Conservation (phyloP, 2,329 filamentous ascomycete genomes). For the Diplodia mutila region DNA sequence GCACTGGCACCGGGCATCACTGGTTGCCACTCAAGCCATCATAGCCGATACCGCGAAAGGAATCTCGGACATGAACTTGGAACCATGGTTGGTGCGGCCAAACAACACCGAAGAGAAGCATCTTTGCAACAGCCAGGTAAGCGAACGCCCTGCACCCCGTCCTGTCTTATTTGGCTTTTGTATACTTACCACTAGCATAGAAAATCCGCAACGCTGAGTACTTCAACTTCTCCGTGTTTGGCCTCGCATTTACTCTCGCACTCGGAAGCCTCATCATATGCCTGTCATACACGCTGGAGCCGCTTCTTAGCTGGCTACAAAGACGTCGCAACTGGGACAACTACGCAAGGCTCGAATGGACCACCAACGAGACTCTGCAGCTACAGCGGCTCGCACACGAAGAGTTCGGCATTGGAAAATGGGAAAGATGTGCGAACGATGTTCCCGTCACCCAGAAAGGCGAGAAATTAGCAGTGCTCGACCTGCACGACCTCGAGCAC, state of each 20-base stretch:
- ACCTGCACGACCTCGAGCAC: too few species aligned
- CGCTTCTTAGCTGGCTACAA: neutral
- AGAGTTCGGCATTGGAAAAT: neutral
- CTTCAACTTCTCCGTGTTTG: conserved; percentile 32
- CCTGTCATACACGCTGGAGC: conserved; percentile 25
- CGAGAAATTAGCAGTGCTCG: too few species aligned
- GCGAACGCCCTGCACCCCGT: fast-evolving
- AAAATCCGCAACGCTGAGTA: conserved; percentile 30
- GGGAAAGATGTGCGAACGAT: neutral
- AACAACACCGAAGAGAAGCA: neutral
- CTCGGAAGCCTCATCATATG: conserved; percentile 32
- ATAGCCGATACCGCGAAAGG: neutral
- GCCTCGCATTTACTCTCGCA: conserved; percentile 31
- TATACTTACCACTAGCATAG: neutral
- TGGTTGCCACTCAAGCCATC: conserved; percentile 23
- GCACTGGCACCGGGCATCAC: conserved; percentile 19
- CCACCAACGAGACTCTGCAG: conserved; percentile 8
- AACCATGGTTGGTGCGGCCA: neutral
- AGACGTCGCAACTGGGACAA: neutral
- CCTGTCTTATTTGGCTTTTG: neutral
- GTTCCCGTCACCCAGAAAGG: too few species aligned
- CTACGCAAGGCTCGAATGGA: conserved; percentile 9
- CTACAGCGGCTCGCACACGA: conserved; percentile 23
- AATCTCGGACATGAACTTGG: conserved; percentile 2
- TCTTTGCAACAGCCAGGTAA: neutral